phyloP scores from a whole-genome alignment of 192 early-diverging fungal species.

The Coemansia sp. region DNA sequence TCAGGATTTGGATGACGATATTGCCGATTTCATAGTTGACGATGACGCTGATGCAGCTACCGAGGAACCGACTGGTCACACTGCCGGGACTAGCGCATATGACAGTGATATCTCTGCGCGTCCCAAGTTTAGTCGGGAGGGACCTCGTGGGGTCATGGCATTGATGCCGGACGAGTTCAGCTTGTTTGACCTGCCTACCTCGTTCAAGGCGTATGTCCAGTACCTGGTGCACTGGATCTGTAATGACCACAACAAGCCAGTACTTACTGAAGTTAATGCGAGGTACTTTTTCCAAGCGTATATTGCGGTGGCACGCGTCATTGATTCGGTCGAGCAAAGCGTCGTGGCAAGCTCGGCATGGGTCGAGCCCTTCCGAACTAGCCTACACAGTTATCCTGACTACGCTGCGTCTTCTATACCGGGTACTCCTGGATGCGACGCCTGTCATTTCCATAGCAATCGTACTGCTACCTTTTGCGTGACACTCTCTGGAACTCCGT shows the following conservation, averaged over 20 bases:
- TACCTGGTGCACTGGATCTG: conserved; percentile 54
- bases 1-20: conserved; percentile 37
- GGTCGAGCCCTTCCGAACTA: conserved; percentile 33
- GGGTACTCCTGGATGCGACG: conserved; percentile 41
- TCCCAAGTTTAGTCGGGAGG: conserved; percentile 11
- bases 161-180: conserved; percentile 49
- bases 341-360: conserved; percentile 49
- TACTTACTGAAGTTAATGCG: conserved; percentile 17
- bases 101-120: conserved; percentile 11
- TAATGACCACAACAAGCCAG: conserved; percentile 26
- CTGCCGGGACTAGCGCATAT: background rate
- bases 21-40: conserved; percentile 53
- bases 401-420: conserved; percentile 10
- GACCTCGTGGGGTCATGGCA: conserved; percentile 13
- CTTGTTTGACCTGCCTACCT: conserved; percentile 42
- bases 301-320: conserved; percentile 32
- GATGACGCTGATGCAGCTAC: conserved; percentile 14
- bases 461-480: conserved; percentile 48
- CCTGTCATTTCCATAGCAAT: conserved; percentile 45
- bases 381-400: conserved; percentile 35
- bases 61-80: background rate
- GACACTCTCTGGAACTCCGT: conserved; percentile 29
- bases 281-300: conserved; percentile 52
- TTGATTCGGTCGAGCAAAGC: conserved; percentile 52
- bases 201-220: conserved; percentile 51